Evolutionary conservation across 2,329 filamentous ascomycete genomes (phyloP).

Genomic region (Venturiaceae sp.): DNA sequence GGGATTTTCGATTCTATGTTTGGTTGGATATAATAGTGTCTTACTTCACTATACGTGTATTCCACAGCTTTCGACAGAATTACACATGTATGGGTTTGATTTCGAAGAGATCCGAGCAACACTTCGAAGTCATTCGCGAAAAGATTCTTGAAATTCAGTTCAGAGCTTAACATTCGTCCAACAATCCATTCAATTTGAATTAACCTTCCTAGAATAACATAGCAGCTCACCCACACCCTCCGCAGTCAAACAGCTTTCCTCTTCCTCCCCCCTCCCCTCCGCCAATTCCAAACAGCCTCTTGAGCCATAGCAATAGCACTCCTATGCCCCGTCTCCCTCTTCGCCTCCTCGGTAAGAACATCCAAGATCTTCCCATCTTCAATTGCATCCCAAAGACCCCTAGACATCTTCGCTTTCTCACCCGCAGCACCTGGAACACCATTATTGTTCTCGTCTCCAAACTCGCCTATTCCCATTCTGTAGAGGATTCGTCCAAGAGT

Average conservation of each 20-base stretch:
- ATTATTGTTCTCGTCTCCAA: constrained; percentile 42
- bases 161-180: no score
- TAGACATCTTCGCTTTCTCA: constrained; percentile 42
- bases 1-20: no score
- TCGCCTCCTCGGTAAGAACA: constrained; percentile 66
- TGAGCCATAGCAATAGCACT: constrained; percentile 77
- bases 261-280: constrained; percentile 55
- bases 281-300: constrained; percentile 84
- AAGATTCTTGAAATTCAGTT: no score
- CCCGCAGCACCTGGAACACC: constrained; percentile 35
- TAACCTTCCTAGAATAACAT: no score
- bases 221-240: no score
- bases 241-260: constrained; percentile 2
- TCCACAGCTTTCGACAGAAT: no score
- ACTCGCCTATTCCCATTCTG: constrained; percentile 65
- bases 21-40: no score
- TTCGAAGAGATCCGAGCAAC: no score
- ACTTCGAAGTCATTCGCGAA: no score
- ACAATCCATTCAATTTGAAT: no score
- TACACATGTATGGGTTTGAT: no score
- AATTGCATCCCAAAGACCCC: constrained; percentile 74
- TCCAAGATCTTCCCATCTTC: constrained; percentile 70
- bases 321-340: constrained; percentile 57
- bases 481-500: constrained; percentile 80
- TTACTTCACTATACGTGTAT: no score